phyloP scores from a whole-genome alignment of 2,329 filamentous ascomycete species.

The Phialophora expanda region DNA sequence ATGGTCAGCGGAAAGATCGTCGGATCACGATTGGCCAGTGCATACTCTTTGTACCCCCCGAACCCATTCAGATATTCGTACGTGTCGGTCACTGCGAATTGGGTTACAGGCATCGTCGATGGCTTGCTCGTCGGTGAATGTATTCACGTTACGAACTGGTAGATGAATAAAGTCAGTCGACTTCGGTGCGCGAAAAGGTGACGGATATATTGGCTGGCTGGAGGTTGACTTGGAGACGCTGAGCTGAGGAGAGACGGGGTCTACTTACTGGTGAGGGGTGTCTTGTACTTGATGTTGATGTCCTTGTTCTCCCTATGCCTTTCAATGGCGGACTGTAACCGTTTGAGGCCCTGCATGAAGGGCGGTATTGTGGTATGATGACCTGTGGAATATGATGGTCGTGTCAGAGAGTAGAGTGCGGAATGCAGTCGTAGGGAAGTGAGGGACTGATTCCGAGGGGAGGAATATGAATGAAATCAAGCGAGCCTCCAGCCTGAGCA shows the following conservation, averaged over 20 bases:
- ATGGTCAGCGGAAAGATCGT: conserved; percentile 4
- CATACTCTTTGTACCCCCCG: conserved; percentile 75
- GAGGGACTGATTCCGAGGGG: conserved; percentile 36
- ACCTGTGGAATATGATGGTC: conserved; percentile 25
- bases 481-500: conserved; percentile 2
- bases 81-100: conserved; percentile 67
- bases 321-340: conserved; percentile 38
- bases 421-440: conserved; percentile 34
- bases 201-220: neutral
- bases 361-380: conserved; percentile 30
- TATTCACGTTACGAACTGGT: conserved; percentile 40
- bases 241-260: conserved; percentile 14
- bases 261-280: conserved; percentile 39
- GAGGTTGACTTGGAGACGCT: conserved; percentile 7
- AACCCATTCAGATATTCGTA: conserved; percentile 83
- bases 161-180: conserved; percentile 9
- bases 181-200: neutral
- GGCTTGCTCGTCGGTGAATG: conserved; percentile 40
- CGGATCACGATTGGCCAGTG: neutral
- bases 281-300: conserved; percentile 41
- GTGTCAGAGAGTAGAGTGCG: conserved; percentile 36
- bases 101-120: conserved; percentile 65
- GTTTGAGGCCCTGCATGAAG: conserved; percentile 40
- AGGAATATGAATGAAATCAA: conserved; percentile 33
- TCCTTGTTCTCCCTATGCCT: conserved; percentile 40